Base-by-base conservation (phyloP, 23 red algal genomes). In the Chondrus crispus region DNA sequence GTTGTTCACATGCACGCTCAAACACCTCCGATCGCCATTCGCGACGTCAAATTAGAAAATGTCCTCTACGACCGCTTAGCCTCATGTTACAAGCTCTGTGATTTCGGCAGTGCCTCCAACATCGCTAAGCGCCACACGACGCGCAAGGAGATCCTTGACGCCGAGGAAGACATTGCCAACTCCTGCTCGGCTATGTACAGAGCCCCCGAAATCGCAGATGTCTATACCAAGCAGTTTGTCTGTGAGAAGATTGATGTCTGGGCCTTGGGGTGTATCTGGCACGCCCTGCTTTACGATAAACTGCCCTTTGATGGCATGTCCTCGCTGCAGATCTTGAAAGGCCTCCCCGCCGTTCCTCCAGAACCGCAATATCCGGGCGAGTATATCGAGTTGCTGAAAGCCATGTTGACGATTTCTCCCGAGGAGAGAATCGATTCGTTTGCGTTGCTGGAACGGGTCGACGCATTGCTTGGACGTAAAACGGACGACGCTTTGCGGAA, bases 1-100 rank as follows among this genome's bases (percentile, higher is more conserved):
- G 38, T 98, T 39, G 85, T 53, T 12, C 90, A 91, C 55, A 51
- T 98, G 52, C 96, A 98, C 54, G 55, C 81, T 30, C 80, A 85
- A 41, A 47, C 11, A 24, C 96, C 93, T 10, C 71, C 96, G 7
- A 62, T 98, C 22, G 52, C 79, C 26, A 64, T 93, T 77, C 85
- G 96, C 62, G 96, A 98, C 53, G 78, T 98, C 64, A 98, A 98
- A 55, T 60, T 98, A 68, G 96, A 98, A 51, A 98, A 98, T 62
- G 54, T 98, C 2, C 58, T 98, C 14, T 87, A 89, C 46, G 93
- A 95, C 53, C 68, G 62, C 41, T 18, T 44, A 8, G 46, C 80
- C 28, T 20, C 22, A 26, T 82, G 87, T 50, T 98, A 80, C 68
- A 93, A 95, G 78, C 76, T 98, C 63, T 98, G 96, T 48, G 96